These are phyloP conservation scores for Taphrina betulina DNA, from an alignment of 1,139 yeast genomes.

Conservation along the genomic window DNA sequence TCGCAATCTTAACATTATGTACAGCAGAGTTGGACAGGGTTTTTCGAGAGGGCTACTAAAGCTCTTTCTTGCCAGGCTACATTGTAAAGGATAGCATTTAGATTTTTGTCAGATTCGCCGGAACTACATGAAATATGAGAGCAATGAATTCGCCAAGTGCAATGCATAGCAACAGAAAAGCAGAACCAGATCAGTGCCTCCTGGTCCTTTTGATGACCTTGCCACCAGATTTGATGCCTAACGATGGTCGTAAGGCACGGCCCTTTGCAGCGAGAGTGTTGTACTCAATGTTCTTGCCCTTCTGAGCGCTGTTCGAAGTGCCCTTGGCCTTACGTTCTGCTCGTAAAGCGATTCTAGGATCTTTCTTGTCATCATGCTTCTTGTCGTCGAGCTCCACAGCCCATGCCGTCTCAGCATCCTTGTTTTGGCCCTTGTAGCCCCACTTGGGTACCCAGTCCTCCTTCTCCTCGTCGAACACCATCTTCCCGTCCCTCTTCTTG, in stretches of 20 bases:
- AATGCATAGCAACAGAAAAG: no score
- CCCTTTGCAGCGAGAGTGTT: slow-evolving; percentile 8
- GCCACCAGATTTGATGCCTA: slow-evolving; percentile 21
- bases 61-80: no score
- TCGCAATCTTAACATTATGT: no score
- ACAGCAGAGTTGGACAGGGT: no score
- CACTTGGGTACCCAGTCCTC: slow-evolving; percentile 98
- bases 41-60: no score
- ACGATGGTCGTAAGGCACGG: background rate
- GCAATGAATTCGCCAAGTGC: no score
- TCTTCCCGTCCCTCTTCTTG: slow-evolving; percentile 77
- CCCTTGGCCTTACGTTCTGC: slow-evolving; percentile 43
- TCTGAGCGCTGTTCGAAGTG: slow-evolving; percentile 21
- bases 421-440: slow-evolving; percentile 95
- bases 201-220: slow-evolving; percentile 30
- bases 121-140: no score
- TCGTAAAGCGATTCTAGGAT: slow-evolving; percentile 29
- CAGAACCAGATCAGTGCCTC: slow-evolving; percentile 22
- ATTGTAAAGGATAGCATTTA: no score
- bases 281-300: slow-evolving; percentile 21
- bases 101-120: no score
- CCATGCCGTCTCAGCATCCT: slow-evolving; percentile 87
- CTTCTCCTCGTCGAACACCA: slow-evolving; percentile 81
- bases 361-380: slow-evolving; percentile 34
- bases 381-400: slow-evolving; percentile 87